Evolutionary conservation across 192 early-diverging fungal genomes (phyloP).

Genomic region (Coemansia pectinata): DNA sequence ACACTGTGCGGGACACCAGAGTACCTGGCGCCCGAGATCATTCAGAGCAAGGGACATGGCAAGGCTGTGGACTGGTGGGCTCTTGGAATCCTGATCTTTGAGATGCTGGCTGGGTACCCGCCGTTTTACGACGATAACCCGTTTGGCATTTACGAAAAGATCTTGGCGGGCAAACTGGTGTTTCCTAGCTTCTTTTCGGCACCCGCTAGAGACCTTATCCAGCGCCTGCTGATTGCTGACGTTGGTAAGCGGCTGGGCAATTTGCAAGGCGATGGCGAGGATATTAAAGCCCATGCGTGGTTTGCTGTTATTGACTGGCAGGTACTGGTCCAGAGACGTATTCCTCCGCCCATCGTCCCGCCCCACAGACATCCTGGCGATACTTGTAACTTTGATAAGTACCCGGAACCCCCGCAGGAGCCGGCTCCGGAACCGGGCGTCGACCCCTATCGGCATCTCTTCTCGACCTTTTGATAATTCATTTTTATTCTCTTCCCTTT

Average conservation of each 20-base stretch:
- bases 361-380: constrained; percentile 86
- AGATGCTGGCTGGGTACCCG: constrained; percentile 86
- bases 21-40: constrained; percentile 92
- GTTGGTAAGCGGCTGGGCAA: constrained; percentile 93
- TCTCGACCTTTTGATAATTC: constrained; percentile 66
- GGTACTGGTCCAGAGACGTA: constrained; percentile 70
- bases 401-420: constrained; percentile 79
- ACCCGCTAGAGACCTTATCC: constrained; percentile 86
- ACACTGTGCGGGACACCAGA: constrained; percentile 99
- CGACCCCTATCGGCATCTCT: constrained; percentile 82
- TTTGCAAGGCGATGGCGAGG: constrained; percentile 84
- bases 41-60: constrained; percentile 83
- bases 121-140: constrained; percentile 95
- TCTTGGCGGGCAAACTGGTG: constrained; percentile 84
- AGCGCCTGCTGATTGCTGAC: constrained; percentile 88
- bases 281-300: constrained; percentile 94
- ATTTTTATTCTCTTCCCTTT: constrained; percentile 2
- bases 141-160: constrained; percentile 93
- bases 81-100: constrained; percentile 86
- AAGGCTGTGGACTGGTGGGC: constrained; percentile 99
- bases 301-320: constrained; percentile 94
- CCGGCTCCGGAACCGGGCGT: constrained; percentile 57
- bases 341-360: constrained; percentile 91
- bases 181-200: constrained; percentile 86
- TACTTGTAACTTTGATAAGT: constrained; percentile 97